These are phyloP conservation scores for Castanopsis chinensis DNA, from an alignment of 306 rosid genomes.

Conservation along the genomic window DNA sequence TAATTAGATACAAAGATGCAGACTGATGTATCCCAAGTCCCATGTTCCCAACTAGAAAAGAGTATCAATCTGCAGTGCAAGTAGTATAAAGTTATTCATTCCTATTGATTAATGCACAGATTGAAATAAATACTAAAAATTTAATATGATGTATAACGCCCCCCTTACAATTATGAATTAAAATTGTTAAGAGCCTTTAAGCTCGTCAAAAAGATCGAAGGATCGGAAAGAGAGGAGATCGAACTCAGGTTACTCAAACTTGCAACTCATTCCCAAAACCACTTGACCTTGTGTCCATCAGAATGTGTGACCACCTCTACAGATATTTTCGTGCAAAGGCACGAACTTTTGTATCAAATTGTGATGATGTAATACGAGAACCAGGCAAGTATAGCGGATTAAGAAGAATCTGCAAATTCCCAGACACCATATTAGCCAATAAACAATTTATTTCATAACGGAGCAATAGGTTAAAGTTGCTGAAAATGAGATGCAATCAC, in stretches of 20 bases:
- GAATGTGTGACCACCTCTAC: conserved; percentile 29
- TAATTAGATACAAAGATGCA: too few species aligned
- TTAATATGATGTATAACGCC: too few species aligned
- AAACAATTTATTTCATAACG: background rate
- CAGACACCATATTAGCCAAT: conserved; percentile 22
- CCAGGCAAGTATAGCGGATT: conserved; percentile 93
- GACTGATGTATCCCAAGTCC: too few species aligned
- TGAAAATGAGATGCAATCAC: background rate
- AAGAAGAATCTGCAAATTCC: conserved; percentile 71
- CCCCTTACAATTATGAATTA: too few species aligned
- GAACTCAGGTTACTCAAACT: background rate
- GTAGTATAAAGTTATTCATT: too few species aligned
- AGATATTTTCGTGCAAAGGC: conserved; percentile 88
- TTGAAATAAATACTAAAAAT: too few species aligned
- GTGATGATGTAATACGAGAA: conserved; percentile 88
- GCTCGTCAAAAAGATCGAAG: too few species aligned
- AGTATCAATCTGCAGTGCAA: too few species aligned
- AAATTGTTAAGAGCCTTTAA: too few species aligned
- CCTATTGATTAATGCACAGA: too few species aligned
- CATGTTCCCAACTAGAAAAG: too few species aligned
- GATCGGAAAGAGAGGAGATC: too few species aligned
- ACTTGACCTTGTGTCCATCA: background rate
- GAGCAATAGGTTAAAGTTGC: background rate
- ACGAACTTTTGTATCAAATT: conserved; percentile 92
- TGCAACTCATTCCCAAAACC: conserved; percentile 14